Evolutionary conservation across 768 basidiomycete species (phyloP).

Genomic region (Suillus ampliporus): DNA sequence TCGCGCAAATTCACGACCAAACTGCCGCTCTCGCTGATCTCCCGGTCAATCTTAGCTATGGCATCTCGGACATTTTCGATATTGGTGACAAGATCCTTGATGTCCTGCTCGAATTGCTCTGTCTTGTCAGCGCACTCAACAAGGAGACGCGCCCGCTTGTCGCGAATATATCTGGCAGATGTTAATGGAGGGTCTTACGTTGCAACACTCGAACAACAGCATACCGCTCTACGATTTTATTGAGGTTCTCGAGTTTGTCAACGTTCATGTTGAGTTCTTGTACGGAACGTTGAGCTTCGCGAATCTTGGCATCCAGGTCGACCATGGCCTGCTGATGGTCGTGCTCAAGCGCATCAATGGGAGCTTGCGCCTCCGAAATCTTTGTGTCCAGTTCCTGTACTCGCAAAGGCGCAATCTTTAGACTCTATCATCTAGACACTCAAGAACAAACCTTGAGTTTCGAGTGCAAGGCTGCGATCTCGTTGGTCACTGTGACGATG

Average conservation of each 20-base stretch:
- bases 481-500: constrained; percentile 62
- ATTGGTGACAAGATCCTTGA: constrained; percentile 45
- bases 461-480: constrained; percentile 49
- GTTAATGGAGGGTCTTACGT: background rate
- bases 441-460: constrained; percentile 54
- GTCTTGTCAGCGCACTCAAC: constrained; percentile 64
- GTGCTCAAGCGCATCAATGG: constrained; percentile 66
- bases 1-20: constrained; percentile 75
- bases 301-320: constrained; percentile 54
- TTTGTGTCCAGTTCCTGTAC: constrained; percentile 66
- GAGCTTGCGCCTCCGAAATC: constrained; percentile 64
- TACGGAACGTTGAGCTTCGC: constrained; percentile 55
- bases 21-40: constrained; percentile 78
- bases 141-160: constrained; percentile 64
- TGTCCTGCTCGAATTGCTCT: constrained; percentile 50
- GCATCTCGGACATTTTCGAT: constrained; percentile 47
- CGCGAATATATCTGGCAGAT: constrained; percentile 68
- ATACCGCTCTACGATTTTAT: constrained; percentile 70
- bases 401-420: constrained; percentile 3
- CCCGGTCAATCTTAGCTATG: constrained; percentile 70
- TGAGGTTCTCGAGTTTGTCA: constrained; percentile 65
- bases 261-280: constrained; percentile 71
- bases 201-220: constrained; percentile 16
- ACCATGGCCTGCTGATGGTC: constrained; percentile 55
- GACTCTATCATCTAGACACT: background rate